These are phyloP conservation scores for Hypoxylon trugodes DNA, from an alignment of 495 filamentous ascomycete genomes.

Conservation along the genomic window DNA sequence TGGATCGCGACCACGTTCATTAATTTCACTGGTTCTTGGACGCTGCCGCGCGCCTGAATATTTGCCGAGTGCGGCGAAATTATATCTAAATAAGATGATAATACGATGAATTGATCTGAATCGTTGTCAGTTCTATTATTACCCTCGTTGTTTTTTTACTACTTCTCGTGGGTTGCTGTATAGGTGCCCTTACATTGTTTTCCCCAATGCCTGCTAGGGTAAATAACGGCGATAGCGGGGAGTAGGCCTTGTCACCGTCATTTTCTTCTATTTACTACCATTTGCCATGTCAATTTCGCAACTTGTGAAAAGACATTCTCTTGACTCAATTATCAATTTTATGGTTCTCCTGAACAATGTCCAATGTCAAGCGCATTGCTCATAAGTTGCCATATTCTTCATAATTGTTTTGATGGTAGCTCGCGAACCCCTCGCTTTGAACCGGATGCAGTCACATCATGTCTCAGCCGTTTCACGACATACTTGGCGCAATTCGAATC, in stretches of 20 bases:
- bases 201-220: too few species aligned
- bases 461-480: conserved; percentile 14
- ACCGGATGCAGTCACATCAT: conserved; percentile 21
- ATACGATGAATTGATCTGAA: conserved; percentile 4
- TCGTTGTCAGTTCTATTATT: too few species aligned
- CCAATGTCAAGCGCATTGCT: too few species aligned
- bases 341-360: too few species aligned
- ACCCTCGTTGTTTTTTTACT: conserved; percentile 3
- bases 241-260: too few species aligned
- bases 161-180: too few species aligned
- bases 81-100: background rate
- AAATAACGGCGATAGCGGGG: too few species aligned
- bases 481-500: conserved; percentile 12
- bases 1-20: conserved; percentile 33
- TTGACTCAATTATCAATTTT: too few species aligned
- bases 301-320: too few species aligned
- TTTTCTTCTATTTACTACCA: too few species aligned
- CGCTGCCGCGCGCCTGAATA: conserved; percentile 33
- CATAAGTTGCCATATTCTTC: background rate
- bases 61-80: conserved; percentile 13
- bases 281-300: too few species aligned
- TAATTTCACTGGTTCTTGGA: conserved; percentile 36
- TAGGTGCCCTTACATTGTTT: too few species aligned
- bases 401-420: background rate
- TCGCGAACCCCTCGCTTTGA: conserved; percentile 11